Conservation (phyloP, 371 early-diverging fungal genomes). For the Zopfochytrium polystomum region DNA sequence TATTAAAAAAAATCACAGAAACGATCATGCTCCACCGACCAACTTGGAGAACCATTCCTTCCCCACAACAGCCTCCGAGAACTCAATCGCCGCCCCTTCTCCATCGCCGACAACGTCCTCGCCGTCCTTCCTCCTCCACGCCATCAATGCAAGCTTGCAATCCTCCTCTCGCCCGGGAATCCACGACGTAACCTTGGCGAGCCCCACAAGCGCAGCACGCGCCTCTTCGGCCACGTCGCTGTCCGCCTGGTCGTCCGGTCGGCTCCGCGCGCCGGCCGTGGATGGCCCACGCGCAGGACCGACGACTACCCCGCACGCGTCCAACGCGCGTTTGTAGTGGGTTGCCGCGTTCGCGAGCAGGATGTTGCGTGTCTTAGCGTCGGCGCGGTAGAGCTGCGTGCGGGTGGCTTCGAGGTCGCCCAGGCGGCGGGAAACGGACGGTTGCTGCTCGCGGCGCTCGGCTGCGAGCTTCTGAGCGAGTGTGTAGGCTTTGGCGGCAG, state of each 20-base stretch:
- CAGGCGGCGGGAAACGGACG: constrained; percentile 5
- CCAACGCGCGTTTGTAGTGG: constrained; percentile 29
- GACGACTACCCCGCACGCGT: constrained; percentile 8
- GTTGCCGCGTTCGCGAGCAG: constrained; percentile 28
- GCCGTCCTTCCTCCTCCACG: constrained; percentile 27
- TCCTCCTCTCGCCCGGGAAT: constrained; percentile 25
- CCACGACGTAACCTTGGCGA: constrained; percentile 31
- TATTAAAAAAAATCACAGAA: too few relatives aligned
- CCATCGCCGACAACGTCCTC: constrained; percentile 11
- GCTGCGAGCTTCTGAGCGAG: constrained; percentile 5
- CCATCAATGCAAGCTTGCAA: constrained; percentile 20
- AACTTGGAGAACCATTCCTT: constrained; percentile 29
- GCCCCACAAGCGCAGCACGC: constrained; percentile 12
- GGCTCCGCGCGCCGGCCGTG: constrained; percentile 6
- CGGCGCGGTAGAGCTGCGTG: constrained; percentile 7
- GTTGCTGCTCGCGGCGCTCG: neutral
- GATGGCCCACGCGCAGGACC: neutral
- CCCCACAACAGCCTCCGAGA: constrained; percentile 8
- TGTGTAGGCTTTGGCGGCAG: constrained; percentile 16
- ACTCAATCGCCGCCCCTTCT: constrained; percentile 15
- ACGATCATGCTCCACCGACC: too few relatives aligned
- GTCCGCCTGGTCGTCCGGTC: too few relatives aligned
- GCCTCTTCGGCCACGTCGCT: constrained; percentile 12
- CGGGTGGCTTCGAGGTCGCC: constrained; percentile 23
- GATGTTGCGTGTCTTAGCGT: constrained; percentile 2